These are phyloP conservation scores for Annona cherimola DNA, from an alignment of 164 flowering plant species.

Conservation along the genomic window DNA sequence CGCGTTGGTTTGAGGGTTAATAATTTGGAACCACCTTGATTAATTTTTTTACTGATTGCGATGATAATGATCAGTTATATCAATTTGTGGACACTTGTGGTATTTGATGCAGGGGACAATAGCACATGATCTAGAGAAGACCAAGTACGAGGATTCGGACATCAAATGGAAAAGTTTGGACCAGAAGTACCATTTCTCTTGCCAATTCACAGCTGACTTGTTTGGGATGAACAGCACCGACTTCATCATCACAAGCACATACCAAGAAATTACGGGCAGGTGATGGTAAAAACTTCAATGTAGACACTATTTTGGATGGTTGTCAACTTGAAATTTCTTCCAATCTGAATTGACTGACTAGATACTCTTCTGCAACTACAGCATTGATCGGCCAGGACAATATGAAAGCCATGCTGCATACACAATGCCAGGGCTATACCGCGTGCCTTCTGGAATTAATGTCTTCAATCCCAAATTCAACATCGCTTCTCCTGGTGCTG, in stretches of 20 bases:
- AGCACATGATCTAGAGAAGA: conserved; percentile 98
- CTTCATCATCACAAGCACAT: conserved; percentile 95
- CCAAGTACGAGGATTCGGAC: conserved; percentile 95
- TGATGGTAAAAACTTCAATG: conserved; percentile 8
- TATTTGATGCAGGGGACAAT: conserved; percentile 61
- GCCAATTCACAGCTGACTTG: conserved; percentile 90
- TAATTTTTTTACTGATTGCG: not conserved
- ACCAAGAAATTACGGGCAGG: conserved; percentile 98
- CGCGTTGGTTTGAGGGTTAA: not conserved
- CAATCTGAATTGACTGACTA: not conserved
- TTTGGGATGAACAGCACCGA: conserved; percentile 90
- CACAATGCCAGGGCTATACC: conserved; percentile 81
- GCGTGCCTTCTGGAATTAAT: conserved; percentile 85
- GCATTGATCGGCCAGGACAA: conserved; percentile 88
- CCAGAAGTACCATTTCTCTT: conserved; percentile 83
- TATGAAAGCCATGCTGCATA: conserved; percentile 84
- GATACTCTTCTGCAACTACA: conserved; percentile 42
- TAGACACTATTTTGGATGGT: not conserved
- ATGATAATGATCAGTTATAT: not conserved
- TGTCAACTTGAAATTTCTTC: not conserved
- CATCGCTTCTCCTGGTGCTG: conserved; percentile 96
- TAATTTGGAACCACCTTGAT: not conserved
- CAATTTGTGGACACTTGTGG: not conserved
- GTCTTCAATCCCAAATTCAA: conserved; percentile 96
- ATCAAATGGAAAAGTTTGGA: conserved; percentile 79